phyloP scores from a whole-genome alignment of 148 eudicot genomes.

The Dysphania ambrosioides region DNA sequence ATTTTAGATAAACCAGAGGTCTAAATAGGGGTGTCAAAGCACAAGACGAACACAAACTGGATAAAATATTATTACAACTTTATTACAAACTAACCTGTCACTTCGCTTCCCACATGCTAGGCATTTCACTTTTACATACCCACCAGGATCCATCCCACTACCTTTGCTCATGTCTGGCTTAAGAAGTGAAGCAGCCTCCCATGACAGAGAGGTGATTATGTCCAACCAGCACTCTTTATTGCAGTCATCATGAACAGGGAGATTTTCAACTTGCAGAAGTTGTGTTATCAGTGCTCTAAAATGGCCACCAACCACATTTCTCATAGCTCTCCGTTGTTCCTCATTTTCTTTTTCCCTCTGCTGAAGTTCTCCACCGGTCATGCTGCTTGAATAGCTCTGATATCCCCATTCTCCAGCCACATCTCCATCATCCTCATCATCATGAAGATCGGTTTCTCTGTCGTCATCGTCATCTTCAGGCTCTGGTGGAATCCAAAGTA shows the following conservation, averaged over 20 bases:
- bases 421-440: constrained; percentile 60
- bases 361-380: constrained; percentile 51
- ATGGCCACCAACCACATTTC: constrained; percentile 82
- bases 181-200: constrained; percentile 93
- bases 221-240: constrained; percentile 85
- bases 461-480: constrained; percentile 94
- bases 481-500: constrained; percentile 96
- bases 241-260: constrained; percentile 56
- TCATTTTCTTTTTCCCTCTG: constrained; percentile 74
- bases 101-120: constrained; percentile 72
- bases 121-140: constrained; percentile 93
- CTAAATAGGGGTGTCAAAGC: not conserved
- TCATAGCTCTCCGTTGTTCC: constrained; percentile 72
- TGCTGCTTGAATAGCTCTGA: constrained; percentile 56
- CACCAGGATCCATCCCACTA: constrained; percentile 99
- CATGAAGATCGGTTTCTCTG: constrained; percentile 51
- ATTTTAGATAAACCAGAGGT: not conserved
- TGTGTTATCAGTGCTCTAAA: constrained; percentile 87
- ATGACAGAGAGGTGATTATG: constrained; percentile 75
- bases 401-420: constrained; percentile 84
- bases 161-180: constrained; percentile 92
- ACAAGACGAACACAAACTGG: not conserved
- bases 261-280: constrained; percentile 85
- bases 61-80: constrained; percentile 6
- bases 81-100: constrained; percentile 60